Evolutionary conservation across 2,329 filamentous ascomycete species (phyloP), one percentile per base, ranked within the genome.

Genomic region (Exophiala bonariae): DNA sequence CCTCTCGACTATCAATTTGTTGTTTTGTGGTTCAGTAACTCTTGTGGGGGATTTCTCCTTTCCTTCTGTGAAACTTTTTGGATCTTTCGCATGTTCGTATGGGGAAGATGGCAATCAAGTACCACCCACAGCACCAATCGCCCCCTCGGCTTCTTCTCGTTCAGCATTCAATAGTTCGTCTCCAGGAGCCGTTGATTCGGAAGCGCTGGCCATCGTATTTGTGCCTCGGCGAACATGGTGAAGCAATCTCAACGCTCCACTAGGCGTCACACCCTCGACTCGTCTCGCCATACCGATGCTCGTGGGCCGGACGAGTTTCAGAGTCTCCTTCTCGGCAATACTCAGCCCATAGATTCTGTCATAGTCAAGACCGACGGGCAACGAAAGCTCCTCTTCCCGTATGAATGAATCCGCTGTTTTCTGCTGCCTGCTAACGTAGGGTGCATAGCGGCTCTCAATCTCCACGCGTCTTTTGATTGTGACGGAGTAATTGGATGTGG

Each of bases 261-360:
- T 63, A 11, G 73, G 73, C 10, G 73, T 76, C 16, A 78, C 77
- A 2, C 92, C 92, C 67, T 99, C 93, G 9, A 96, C 81, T 11
- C 93, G 75, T 39, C 89, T 78, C 23, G 92, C 92, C 77, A 96
- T 93, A 0, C 89, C 92, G 17, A 99, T 75, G 51, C 82, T 95
- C 68, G 95, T 89, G 0, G 93, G 93, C 41, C 81, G 74, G 1
- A 89, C 86, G 2, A 75, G 72, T 49, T 80, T 78, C 28, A 99
- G 74, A 3, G 85, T 78, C 20, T 81, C 76, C 66, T 81, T 85
- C 72, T 97, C 93, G 49, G 89, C 90, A 30, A 82, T 79, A 46
- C 87, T 90, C 42, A 99, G 73, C 0, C 90, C 90, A 26, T 78
- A 73, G 1, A 99, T 77, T 10, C 67, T 60, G 34, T 81, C 76